A percentile compares a stretch with the other conserved stretches of the same genome.
These are phyloP conservation scores for Mycena floridula DNA, from an alignment of 768 basidiomycete genomes.

Conservation along the genomic window DNA sequence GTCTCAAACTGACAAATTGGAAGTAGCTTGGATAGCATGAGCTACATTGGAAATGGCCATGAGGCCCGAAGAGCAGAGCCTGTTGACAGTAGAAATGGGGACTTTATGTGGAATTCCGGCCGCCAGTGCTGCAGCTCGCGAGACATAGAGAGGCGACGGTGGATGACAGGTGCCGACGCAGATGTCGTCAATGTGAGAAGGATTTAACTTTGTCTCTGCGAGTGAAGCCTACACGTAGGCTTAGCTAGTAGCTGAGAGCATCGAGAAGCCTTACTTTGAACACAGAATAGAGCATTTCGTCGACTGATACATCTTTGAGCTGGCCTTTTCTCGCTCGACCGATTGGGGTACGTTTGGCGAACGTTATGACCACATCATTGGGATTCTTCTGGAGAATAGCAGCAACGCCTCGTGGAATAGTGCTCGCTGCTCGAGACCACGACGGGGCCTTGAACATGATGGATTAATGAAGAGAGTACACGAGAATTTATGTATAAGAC, in stretches of 20 bases:
- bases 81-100: constrained; percentile 87
- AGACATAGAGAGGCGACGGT: constrained; percentile 75
- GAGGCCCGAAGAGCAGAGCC: constrained; percentile 90
- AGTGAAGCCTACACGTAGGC: constrained; percentile 50
- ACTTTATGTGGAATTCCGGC: constrained; percentile 85
- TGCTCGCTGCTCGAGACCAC: constrained; percentile 24
- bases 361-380: constrained; percentile 87
- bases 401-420: constrained; percentile 40
- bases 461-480: constrained; percentile 4
- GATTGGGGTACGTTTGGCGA: constrained; percentile 85
- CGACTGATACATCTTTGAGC: constrained; percentile 81
- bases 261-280: constrained; percentile 52
- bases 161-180: constrained; percentile 84
- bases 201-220: constrained; percentile 60
- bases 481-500: too few species aligned
- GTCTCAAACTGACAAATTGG: too few species aligned
- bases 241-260: neutral
- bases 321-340: constrained; percentile 89
- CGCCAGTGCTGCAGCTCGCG: constrained; percentile 80
- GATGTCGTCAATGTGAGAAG: constrained; percentile 72
- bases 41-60: constrained; percentile 92
- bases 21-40: constrained; percentile 78
- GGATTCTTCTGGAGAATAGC: constrained; percentile 62
- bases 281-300: constrained; percentile 78
- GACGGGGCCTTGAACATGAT: neutral